phyloP scores from a whole-genome alignment of 805 yeast species.

The Candida insectorum region DNA sequence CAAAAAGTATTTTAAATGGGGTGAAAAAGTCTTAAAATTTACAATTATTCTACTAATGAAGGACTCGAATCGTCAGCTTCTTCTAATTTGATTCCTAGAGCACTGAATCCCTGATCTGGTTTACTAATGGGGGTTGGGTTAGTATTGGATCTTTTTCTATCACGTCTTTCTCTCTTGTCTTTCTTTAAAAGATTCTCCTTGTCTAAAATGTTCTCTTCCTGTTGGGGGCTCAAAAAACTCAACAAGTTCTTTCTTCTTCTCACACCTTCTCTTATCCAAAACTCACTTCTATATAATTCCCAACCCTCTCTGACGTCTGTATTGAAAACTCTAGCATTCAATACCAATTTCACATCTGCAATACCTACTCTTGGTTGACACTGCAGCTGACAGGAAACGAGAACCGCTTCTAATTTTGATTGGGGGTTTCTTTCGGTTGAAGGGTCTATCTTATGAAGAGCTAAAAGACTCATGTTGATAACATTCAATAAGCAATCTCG shows the following conservation, averaged over 20 bases:
- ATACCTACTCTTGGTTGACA: conserved; percentile 65
- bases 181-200: conserved; percentile 27
- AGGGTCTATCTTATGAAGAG: conserved; percentile 35
- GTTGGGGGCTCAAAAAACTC: conserved; percentile 21
- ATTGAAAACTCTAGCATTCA: conserved; percentile 77
- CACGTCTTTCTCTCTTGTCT: conserved; percentile 40
- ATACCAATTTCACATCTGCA: conserved; percentile 72
- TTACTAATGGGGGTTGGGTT: too few relatives aligned
- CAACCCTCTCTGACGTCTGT: conserved; percentile 87
- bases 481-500: conserved; percentile 33
- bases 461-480: conserved; percentile 24
- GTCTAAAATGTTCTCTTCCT: conserved; percentile 13
- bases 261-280: conserved; percentile 83
- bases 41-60: conserved; percentile 4
- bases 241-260: conserved; percentile 45
- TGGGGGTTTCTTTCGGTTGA: conserved; percentile 24
- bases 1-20: conserved; percentile 2
- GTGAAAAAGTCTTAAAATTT: neutral
- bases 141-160: conserved; percentile 26
- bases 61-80: conserved; percentile 4
- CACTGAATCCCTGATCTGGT: conserved; percentile 14
- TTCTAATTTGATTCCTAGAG: conserved; percentile 9
- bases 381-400: conserved; percentile 39
- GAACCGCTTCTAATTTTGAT: conserved; percentile 35
- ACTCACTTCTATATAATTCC: conserved; percentile 91